A percentile compares a stretch with the other conserved stretches of the same genome.
Conservation (phyloP, 129 eudicot species). For the Flaveria ramosissima region DNA sequence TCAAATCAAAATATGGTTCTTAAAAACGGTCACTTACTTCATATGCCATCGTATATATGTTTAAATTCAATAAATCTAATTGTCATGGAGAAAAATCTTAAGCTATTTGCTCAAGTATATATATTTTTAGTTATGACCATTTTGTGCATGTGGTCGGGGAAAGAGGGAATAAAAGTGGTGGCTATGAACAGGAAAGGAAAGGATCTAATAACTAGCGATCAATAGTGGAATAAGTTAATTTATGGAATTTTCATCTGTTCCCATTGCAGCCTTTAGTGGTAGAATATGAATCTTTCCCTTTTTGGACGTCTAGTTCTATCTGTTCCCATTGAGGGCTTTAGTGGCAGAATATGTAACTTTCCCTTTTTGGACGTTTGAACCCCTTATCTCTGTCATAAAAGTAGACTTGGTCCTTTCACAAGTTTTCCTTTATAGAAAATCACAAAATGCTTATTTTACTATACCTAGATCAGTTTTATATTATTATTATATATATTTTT, state of each 20-base stretch:
- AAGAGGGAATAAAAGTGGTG: constrained; percentile 23
- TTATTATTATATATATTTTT: no score
- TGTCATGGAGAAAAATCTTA: no score
- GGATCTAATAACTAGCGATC: constrained; percentile 4
- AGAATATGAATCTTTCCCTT: constrained; percentile 32
- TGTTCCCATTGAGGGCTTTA: constrained; percentile 22
- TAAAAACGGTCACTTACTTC: no score
- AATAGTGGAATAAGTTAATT: not conserved
- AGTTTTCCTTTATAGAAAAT: not conserved
- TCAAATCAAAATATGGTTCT: no score
- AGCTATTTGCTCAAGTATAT: no score
- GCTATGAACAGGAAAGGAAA: constrained; percentile 14
- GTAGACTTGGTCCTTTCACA: not conserved
- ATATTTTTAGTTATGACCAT: no score
- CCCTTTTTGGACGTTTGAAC: constrained; percentile 34
- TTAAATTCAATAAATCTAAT: no score
- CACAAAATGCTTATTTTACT: not conserved
- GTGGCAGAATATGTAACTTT: not conserved
- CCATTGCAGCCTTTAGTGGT: constrained; percentile 19
- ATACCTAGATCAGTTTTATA: no score
- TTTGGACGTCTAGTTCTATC: constrained; percentile 24
- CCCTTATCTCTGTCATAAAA: constrained; percentile 21
- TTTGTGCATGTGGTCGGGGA: no score
- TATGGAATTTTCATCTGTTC: constrained; percentile 24
- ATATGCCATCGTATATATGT: no score